These are phyloP conservation scores for Cryptosporidium ubiquitum DNA, from an alignment of 169 alveolate species.

Conservation along the genomic window DNA sequence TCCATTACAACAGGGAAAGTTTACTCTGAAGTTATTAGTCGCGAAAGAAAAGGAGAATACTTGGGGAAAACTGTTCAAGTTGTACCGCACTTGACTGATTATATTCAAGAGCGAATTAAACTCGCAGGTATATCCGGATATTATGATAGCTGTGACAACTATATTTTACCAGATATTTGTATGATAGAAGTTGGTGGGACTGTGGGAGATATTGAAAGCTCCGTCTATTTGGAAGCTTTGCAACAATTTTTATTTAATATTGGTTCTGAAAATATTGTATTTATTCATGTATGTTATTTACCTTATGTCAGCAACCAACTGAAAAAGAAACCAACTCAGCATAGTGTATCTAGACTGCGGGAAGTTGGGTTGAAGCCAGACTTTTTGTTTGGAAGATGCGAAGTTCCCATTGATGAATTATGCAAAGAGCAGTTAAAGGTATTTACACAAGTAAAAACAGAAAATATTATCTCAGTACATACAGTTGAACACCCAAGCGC, in stretches of 20 bases:
- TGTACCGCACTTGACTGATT: slow-evolving; percentile 82
- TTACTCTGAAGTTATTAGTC: slow-evolving; percentile 87
- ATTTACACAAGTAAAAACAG: slow-evolving; percentile 73
- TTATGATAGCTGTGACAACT: slow-evolving; percentile 77
- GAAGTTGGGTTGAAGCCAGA: slow-evolving; percentile 87
- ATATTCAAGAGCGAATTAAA: slow-evolving; percentile 72
- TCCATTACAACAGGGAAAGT: slow-evolving; percentile 96
- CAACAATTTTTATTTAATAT: slow-evolving; percentile 86
- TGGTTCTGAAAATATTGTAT: slow-evolving; percentile 89
- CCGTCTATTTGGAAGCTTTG: slow-evolving; percentile 92
- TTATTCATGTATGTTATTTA: slow-evolving; percentile 85
- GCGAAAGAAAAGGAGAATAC: slow-evolving; percentile 94
- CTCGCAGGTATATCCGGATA: slow-evolving; percentile 76
- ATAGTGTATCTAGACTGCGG: slow-evolving; percentile 88
- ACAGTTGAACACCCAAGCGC: slow-evolving; percentile 73
- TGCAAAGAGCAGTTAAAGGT: slow-evolving; percentile 39
- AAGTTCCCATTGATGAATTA: slow-evolving; percentile 53
- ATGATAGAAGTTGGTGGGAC: slow-evolving; percentile 96
- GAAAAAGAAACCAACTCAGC: slow-evolving; percentile 94
- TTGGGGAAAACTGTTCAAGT: slow-evolving; percentile 97
- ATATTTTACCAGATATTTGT: slow-evolving; percentile 88
- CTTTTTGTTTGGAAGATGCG: slow-evolving; percentile 78
- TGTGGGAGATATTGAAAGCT: slow-evolving; percentile 96
- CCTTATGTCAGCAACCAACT: slow-evolving; percentile 92
- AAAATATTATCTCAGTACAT: slow-evolving; percentile 74